Evolutionary conservation across 345 rosid species (phyloP).

Genomic region (Citrus trifoliata): DNA sequence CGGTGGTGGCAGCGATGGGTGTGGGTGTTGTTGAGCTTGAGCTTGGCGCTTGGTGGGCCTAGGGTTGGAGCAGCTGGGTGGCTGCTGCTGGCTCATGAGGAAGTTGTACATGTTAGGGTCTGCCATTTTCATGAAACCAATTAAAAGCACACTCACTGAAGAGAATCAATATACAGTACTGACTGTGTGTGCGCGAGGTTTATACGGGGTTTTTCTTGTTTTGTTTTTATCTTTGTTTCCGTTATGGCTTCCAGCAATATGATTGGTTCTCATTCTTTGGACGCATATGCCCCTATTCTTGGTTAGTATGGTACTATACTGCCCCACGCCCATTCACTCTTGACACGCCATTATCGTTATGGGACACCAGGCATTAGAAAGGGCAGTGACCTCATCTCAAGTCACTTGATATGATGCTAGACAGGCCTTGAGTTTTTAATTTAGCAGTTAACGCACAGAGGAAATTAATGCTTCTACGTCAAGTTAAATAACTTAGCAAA

Average conservation of each 20-base stretch:
- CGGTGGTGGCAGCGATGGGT: conserved; percentile 12
- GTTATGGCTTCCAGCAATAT: neutral
- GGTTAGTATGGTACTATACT: too few species aligned
- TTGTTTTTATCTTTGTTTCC: neutral
- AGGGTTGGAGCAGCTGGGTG: conserved; percentile 5
- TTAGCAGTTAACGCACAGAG: neutral
- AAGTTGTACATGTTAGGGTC: conserved; percentile 44
- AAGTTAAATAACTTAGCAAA: neutral
- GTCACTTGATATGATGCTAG: neutral
- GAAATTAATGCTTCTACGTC: neutral
- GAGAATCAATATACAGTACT: neutral
- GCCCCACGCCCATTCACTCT: too few species aligned
- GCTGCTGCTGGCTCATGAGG: conserved; percentile 18
- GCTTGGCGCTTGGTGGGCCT: conserved; percentile 21
- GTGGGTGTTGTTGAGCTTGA: neutral
- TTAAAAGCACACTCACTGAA: neutral
- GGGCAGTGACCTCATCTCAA: neutral
- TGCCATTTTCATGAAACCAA: conserved; percentile 29
- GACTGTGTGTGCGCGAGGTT: neutral
- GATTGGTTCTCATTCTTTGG: conserved; percentile 3
- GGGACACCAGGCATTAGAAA: too few species aligned
- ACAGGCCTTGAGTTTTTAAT: too few species aligned
- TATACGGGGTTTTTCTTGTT: conserved; percentile 23
- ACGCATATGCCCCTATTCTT: conserved; percentile 17
- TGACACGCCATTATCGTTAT: too few species aligned